Conservation (phyloP, 2,329 filamentous ascomycete genomes). For the Fusarium kyushuense region DNA sequence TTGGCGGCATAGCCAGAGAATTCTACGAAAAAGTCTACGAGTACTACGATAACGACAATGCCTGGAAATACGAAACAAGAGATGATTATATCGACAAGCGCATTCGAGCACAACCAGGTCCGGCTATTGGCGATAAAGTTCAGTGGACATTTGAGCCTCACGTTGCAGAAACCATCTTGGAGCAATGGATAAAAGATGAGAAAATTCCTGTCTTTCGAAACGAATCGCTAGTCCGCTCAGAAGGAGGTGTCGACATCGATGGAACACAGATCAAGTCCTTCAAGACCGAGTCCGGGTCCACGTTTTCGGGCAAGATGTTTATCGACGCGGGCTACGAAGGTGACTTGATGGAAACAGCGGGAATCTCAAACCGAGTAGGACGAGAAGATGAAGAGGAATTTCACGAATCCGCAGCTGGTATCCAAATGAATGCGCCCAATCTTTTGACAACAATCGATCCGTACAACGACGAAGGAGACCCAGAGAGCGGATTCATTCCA, state of each 20-base stretch:
- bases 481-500: conserved; percentile 22
- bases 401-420: conserved; percentile 28
- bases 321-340: conserved; percentile 41
- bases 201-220: conserved; percentile 35
- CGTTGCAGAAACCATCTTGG: conserved; percentile 31
- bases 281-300: conserved; percentile 14
- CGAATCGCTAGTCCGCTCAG: conserved; percentile 18
- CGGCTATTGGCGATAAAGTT: conserved; percentile 30
- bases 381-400: conserved; percentile 32
- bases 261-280: conserved; percentile 27
- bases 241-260: conserved; percentile 9
- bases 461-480: neutral
- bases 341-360: conserved; percentile 38
- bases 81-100: conserved; percentile 28
- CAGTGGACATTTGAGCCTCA: conserved; percentile 42
- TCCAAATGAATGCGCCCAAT: conserved; percentile 10
- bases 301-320: conserved; percentile 32
- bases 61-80: conserved; percentile 6
- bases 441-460: conserved; percentile 25
- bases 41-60: conserved; percentile 25
- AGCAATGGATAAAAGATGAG: conserved; percentile 37
- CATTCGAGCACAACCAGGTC: conserved; percentile 33
- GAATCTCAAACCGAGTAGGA: conserved; percentile 29
- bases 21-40: conserved; percentile 32
- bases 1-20: conserved; percentile 39